Percentiles rank a stretch among this genome's conserved stretches.
Conservation (phyloP, 2,329 filamentous ascomycete species). For the Didymella segeticola region DNA sequence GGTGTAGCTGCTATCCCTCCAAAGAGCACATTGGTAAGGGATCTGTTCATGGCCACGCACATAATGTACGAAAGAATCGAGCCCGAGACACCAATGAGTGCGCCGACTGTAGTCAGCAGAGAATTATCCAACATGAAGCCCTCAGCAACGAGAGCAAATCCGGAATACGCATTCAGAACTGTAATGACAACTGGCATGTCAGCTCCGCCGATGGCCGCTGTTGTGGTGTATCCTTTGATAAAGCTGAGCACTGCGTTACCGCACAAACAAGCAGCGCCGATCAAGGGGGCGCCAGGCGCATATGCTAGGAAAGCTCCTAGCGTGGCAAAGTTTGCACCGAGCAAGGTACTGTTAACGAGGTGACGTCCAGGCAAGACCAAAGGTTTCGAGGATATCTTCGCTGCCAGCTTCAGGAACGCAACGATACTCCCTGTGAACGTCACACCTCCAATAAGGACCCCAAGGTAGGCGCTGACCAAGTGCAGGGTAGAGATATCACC, state of each 20-base stretch:
- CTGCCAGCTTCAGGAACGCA: slow-evolving; percentile 85
- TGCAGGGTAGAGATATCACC: slow-evolving; percentile 79
- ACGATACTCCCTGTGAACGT: slow-evolving; percentile 93
- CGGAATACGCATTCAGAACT: slow-evolving; percentile 88
- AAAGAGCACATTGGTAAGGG: slow-evolving; percentile 87
- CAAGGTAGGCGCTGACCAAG: slow-evolving; percentile 84
- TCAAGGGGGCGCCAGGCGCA: slow-evolving; percentile 77
- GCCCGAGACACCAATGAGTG: slow-evolving; percentile 85
- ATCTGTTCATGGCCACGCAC: slow-evolving; percentile 91
- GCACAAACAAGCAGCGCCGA: slow-evolving; percentile 78
- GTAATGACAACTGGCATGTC: slow-evolving; percentile 95
- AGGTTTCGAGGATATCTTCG: slow-evolving; percentile 80
- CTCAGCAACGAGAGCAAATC: slow-evolving; percentile 88
- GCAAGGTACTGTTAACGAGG: slow-evolving; percentile 73
- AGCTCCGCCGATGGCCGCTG: slow-evolving; percentile 86
- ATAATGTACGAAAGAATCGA: slow-evolving; percentile 74
- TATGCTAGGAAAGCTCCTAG: slow-evolving; percentile 85
- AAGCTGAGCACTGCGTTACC: slow-evolving; percentile 82
- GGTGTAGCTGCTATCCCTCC: slow-evolving; percentile 73
- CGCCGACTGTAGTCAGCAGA: slow-evolving; percentile 82
- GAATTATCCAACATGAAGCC: slow-evolving; percentile 92
- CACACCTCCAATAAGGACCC: slow-evolving; percentile 83
- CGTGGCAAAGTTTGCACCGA: slow-evolving; percentile 79
- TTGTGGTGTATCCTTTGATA: slow-evolving; percentile 85
- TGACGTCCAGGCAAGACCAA: slow-evolving; percentile 76